These are phyloP conservation scores for Russula emetica DNA, from an alignment of 768 basidiomycete species.

Conservation along the genomic window DNA sequence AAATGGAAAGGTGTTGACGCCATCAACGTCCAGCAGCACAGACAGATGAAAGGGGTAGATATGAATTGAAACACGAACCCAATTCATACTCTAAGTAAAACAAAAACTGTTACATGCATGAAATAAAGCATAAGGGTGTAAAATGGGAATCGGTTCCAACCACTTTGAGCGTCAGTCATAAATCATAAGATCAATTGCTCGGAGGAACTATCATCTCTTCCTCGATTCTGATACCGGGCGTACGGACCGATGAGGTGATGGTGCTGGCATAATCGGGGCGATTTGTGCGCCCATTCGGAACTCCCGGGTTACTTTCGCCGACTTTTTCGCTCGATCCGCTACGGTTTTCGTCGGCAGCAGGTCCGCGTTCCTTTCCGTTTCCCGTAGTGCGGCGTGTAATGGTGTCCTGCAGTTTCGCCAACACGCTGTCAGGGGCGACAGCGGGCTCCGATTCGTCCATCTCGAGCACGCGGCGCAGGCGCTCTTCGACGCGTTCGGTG, in stretches of 20 bases:
- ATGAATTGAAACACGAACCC: not conserved
- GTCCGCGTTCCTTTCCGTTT: not conserved
- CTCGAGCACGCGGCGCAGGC: slow-evolving; percentile 46
- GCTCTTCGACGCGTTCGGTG: slow-evolving; percentile 56
- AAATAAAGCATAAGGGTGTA: not conserved
- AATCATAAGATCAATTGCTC: slow-evolving; percentile 5
- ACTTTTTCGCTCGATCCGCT: slow-evolving; percentile 4
- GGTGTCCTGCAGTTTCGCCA: slow-evolving; percentile 14
- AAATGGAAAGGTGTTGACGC: not conserved
- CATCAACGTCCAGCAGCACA: too few species aligned
- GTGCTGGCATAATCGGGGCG: not conserved
- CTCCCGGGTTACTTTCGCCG: not conserved
- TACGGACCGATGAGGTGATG: slow-evolving; percentile 4
- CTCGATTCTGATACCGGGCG: slow-evolving; percentile 30
- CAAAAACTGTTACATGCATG: not conserved
- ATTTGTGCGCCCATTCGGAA: not conserved
- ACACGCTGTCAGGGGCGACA: not conserved
- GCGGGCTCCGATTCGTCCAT: slow-evolving; percentile 30
- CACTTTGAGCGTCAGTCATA: not conserved
- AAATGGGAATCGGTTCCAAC: not conserved
- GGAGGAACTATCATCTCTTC: slow-evolving; percentile 36
- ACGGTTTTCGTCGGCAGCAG: not conserved
- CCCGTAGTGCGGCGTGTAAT: not conserved
- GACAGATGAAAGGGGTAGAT: not conserved
- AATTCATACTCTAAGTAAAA: not conserved